Base-by-base conservation (phyloP, 176 grass and related monocot genomes). In the Panicum miliaceum region DNA sequence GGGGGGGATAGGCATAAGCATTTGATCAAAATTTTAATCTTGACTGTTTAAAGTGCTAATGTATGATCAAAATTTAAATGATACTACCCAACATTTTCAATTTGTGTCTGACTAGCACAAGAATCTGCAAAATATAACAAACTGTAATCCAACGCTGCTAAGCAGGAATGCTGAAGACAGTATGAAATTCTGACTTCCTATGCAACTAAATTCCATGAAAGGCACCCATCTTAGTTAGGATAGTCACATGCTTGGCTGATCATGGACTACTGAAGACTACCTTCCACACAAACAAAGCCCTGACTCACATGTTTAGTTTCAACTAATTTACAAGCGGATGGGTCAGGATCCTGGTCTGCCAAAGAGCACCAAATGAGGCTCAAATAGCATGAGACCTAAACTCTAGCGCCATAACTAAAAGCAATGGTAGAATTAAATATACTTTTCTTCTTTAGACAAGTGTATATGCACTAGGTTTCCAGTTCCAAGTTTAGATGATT, bases 51-150 rank as follows among this genome's bases (percentile, higher is more conserved):
- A 68, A 61, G 2, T 53, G 53, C 4, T 43, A 67, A 60, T 53
- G 57, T 46, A 23, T 1, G 15, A 8, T 45, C 54, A 48, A 89
- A 76, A 36, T 5, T 61, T 3, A 64, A 7, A n/a, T 26, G 19
- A 35, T 65, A 79, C 23, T 22, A 18, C 2, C 48, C 7, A 37
- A 19, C 50, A 22, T 60, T 26, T 60, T 26, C 10, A 0, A 8
- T 60, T 60, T 60, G 9, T 57, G 22, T 60, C 23, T 82, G 66
- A 73, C 26, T 63, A 15, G 63, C 62, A 46, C 12, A 47, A 75
- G 36, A 5, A 45, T 67, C n/a, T 45, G 18, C 37, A 73, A 53
- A 34, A 46, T 34, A 65, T 38, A 65, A 19, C 3, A 50, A 3
- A 64, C 1, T 18, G 4, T 42, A 65, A 38, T n/a, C 7, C 45